Base-by-base conservation (phyloP, 192 early-diverging fungal genomes). In the Helicostylum pulchrum region DNA sequence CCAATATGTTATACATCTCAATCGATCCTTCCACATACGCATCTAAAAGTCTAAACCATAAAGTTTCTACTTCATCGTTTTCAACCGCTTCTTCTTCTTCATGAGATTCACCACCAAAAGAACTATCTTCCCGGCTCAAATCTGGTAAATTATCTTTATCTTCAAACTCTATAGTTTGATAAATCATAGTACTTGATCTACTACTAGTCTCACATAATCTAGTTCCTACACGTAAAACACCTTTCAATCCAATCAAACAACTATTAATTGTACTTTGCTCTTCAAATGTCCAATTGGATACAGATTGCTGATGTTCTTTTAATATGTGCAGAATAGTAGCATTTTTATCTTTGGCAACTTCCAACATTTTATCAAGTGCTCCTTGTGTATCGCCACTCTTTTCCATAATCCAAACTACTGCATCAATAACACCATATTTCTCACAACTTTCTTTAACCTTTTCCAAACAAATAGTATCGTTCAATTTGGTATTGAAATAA, bases 381-480 rank as follows among this genome's bases (percentile, higher is more conserved):
- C 79, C 84, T 23, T 73, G 61, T 0, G 79, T 75, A 56, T 85
- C 77, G 10, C 84, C 84, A 23, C 70, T 81, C 31, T 67, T 73
- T 51, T 85, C 81, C 71, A 83, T 66, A n/a, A 85, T 81, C 81
- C 84, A 85, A 8, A 85, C 81, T 4, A 80, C 80, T 0, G 84
- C 79, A 31, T 85, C 84, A 17, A 85, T 77, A 4, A 83, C 80
- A 17, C 78, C 78, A 32, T 77, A 61, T 10, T 72, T 21, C 53
- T 83, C 79, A 44, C 84, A 85, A 3, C 72, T 72, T 30, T 62
- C 68, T n/a, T 83, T 62, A 11, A 83, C 66, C 8, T 61, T 71
- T 10, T 77, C 73, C 20, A 66, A 26, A 20, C 21, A 14, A 23
- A 68, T 52, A 45, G 43, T 44, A 51, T 56, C 20, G 17, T 54